A percentile compares a stretch with the other conserved stretches of the same genome.
Conservation (phyloP, 805 yeast species). For the Pichia nakasei region DNA sequence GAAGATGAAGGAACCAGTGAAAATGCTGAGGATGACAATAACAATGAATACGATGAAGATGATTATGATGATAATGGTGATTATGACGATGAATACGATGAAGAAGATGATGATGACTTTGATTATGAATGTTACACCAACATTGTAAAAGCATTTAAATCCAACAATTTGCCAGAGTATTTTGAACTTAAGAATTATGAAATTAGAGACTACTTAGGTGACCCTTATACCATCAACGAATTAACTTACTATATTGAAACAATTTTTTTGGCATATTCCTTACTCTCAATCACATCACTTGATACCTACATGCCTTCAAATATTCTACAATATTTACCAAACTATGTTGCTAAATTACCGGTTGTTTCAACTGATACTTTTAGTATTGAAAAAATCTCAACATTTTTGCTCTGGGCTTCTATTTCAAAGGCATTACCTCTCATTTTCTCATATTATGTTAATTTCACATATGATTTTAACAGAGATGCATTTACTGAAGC, state of each 20-base stretch:
- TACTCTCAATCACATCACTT: conserved; percentile 13
- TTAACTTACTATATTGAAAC: conserved; percentile 20
- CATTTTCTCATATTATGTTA: conserved; percentile 39
- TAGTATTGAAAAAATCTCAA: conserved; percentile 24
- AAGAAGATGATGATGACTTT: conserved; percentile 11
- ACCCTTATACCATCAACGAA: conserved; percentile 26
- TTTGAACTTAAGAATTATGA: conserved; percentile 20
- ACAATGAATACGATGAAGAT: conserved; percentile 44
- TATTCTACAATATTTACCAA: conserved; percentile 20
- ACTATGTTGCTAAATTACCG: conserved; percentile 13
- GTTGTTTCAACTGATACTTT: conserved; percentile 32
- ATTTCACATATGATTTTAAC: conserved; percentile 44
- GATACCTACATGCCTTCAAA: conserved; percentile 19
- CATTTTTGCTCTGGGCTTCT: conserved; percentile 33
- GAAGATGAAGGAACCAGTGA: conserved; percentile 33
- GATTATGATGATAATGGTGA: conserved; percentile 21
- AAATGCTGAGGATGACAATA: conserved; percentile 10
- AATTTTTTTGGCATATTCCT: conserved; percentile 12
- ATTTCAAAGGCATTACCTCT: conserved; percentile 35
- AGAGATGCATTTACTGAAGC: conserved; percentile 46
- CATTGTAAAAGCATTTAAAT: conserved; percentile 7
- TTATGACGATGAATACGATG: conserved; percentile 37
- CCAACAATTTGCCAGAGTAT: conserved; percentile 12
- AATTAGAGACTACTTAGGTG: conserved; percentile 25
- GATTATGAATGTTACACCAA: conserved; percentile 8